Conservation (phyloP, 1,284 basidiomycete species). For the Austropuccinia psidii region DNA sequence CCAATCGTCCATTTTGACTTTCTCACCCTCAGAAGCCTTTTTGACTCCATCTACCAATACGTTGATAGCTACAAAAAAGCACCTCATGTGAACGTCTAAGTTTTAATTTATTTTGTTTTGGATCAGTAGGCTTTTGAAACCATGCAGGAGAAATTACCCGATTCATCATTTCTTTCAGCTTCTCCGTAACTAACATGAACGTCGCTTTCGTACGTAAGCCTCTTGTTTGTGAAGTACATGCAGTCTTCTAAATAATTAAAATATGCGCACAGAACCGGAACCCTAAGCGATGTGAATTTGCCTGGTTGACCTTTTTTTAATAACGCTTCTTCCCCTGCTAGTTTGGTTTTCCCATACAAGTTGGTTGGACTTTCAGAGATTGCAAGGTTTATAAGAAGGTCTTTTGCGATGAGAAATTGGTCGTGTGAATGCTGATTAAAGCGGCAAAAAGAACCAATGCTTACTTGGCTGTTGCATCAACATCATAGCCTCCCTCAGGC, state of each 20-base stretch:
- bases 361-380: slow-evolving; percentile 48
- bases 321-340: slow-evolving; percentile 63
- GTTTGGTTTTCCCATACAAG: slow-evolving; percentile 66
- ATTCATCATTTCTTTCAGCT: slow-evolving; percentile 64
- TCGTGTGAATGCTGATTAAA: background rate
- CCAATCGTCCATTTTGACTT: slow-evolving; percentile 77
- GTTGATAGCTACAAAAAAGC: slow-evolving; percentile 57
- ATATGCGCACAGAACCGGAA: slow-evolving; percentile 63
- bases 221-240: background rate
- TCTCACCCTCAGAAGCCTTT: slow-evolving; percentile 58
- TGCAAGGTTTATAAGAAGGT: background rate
- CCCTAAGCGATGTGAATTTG: slow-evolving; percentile 60
- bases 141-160: slow-evolving; percentile 40
- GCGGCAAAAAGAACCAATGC: background rate
- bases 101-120: background rate
- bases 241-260: background rate
- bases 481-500: slow-evolving; percentile 63
- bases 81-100: background rate
- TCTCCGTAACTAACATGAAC: slow-evolving; percentile 61
- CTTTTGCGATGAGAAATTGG: background rate
- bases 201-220: too few relatives aligned
- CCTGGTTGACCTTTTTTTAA: slow-evolving; percentile 53
- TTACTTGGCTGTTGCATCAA: slow-evolving; percentile 59
- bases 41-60: slow-evolving; percentile 66
- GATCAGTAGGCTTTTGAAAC: background rate